A percentile compares a stretch with the other conserved stretches of the same genome.
Conservation (phyloP, 495 filamentous ascomycete genomes). For the Penicillium roqueforti region DNA sequence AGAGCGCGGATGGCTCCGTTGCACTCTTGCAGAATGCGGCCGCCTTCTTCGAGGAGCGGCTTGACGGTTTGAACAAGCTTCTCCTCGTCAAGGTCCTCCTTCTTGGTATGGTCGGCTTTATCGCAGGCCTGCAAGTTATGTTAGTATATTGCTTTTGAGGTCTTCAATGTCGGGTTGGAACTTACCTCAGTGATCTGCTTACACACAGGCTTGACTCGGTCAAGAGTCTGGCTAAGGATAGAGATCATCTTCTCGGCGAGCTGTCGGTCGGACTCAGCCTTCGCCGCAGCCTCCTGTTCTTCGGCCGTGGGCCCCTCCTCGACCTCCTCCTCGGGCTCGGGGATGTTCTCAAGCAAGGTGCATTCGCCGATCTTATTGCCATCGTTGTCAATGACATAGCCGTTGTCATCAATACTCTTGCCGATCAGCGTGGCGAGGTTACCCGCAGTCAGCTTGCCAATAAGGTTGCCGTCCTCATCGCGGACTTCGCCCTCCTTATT, state of each 20-base stretch:
- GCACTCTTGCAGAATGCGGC: conserved; percentile 76
- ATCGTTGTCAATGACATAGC: conserved; percentile 78
- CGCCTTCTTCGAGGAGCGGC: conserved; percentile 81
- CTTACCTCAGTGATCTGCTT: conserved; percentile 80
- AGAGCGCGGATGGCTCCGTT: conserved; percentile 87
- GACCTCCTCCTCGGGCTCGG: conserved; percentile 35
- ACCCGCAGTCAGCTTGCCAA: conserved; percentile 74
- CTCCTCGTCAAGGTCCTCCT: conserved; percentile 90
- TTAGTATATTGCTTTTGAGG: conserved; percentile 18
- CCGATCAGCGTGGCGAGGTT: conserved; percentile 66
- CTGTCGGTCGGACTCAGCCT: conserved; percentile 64
- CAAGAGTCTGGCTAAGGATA: conserved; percentile 74
- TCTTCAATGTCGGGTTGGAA: background rate
- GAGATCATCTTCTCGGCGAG: conserved; percentile 71
- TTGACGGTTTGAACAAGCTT: conserved; percentile 79
- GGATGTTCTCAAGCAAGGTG: conserved; percentile 72
- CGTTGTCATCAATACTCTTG: conserved; percentile 80
- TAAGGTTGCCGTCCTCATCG: conserved; percentile 74
- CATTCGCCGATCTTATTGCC: conserved; percentile 77
- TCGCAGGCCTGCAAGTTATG: conserved; percentile 59
- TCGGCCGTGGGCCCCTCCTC: conserved; percentile 42
- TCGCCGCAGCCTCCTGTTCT: conserved; percentile 50
- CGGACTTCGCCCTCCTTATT: conserved; percentile 80
- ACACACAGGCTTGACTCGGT: conserved; percentile 78
- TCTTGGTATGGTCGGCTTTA: conserved; percentile 73